Evolutionary conservation across 225 moss, liverwort and hornwort species (phyloP).

Genomic region (Lunularia cruciata): DNA sequence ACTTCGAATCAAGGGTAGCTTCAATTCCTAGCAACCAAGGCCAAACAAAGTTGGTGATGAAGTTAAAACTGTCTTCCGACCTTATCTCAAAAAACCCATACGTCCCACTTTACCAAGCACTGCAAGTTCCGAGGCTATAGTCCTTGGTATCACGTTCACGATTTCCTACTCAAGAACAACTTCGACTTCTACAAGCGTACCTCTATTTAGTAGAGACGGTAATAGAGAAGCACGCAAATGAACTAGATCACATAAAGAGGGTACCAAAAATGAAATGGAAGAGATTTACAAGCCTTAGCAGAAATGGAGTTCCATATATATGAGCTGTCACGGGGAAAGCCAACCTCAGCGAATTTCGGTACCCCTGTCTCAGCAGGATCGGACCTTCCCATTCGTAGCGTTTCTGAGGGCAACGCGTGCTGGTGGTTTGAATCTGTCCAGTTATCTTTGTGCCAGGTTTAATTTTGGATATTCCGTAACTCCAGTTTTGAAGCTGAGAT

Average conservation of each 20-base stretch:
- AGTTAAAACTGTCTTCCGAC: neutral
- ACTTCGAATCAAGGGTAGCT: constrained; percentile 27
- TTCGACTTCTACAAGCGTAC: too few relatives aligned
- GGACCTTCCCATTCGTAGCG: neutral
- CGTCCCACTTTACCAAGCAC: too few relatives aligned
- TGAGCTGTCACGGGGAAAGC: neutral
- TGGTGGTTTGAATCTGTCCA: neutral
- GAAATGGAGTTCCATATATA: neutral
- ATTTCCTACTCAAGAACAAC: too few relatives aligned
- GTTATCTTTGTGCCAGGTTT: neutral
- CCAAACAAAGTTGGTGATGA: neutral
- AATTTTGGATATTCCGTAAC: too few relatives aligned
- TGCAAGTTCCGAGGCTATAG: too few relatives aligned
- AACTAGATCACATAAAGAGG: too few relatives aligned
- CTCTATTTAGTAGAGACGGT: too few relatives aligned
- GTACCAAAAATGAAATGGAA: neutral
- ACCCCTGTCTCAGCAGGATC: neutral
- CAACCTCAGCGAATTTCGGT: neutral
- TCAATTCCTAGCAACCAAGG: constrained; percentile 9
- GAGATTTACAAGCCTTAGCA: neutral
- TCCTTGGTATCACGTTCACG: too few relatives aligned
- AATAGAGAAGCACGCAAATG: too few relatives aligned
- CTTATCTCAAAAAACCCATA: too few relatives aligned
- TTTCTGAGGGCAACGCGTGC: neutral
- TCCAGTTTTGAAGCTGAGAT: too few relatives aligned